phyloP scores from a whole-genome alignment of 1,139 yeast species.

The Debaryomycetaceae sp. region DNA sequence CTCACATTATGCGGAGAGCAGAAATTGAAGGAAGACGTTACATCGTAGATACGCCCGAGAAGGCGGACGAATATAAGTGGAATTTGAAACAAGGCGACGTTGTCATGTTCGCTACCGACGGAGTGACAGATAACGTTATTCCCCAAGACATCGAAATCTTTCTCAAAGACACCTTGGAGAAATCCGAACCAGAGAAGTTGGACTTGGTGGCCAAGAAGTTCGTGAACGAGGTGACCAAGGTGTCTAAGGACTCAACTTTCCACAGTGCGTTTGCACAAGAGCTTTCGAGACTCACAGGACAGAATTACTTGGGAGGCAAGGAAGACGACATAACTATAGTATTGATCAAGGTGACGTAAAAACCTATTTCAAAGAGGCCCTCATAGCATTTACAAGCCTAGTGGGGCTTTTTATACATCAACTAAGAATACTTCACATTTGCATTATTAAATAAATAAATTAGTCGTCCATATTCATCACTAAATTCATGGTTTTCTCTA shows the following conservation, averaged over 20 bases:
- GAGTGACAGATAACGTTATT: conserved; percentile 82
- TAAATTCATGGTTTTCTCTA: conserved; percentile 39
- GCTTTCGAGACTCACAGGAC: conserved; percentile 64
- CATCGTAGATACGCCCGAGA: conserved; percentile 53
- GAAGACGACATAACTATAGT: conserved; percentile 92
- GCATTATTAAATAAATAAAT: conserved; percentile 1
- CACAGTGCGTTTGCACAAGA: conserved; percentile 90
- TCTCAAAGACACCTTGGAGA: conserved; percentile 42
- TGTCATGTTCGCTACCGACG: conserved; percentile 87
- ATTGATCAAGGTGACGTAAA: conserved; percentile 50
- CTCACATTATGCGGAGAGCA: conserved; percentile 53
- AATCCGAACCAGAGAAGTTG: conserved; percentile 17
- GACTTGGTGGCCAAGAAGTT: conserved; percentile 50
- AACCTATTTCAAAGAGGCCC: no score
- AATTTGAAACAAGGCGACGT: conserved; percentile 65
- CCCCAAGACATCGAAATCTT: conserved; percentile 68
- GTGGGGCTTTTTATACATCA: neutral
- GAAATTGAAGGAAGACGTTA: conserved; percentile 55
- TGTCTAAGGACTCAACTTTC: conserved; percentile 68
- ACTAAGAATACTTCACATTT: neutral
- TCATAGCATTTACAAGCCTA: neutral
- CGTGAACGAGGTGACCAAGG: conserved; percentile 63
- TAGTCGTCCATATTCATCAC: conserved; percentile 36
- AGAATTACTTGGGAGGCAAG: conserved; percentile 81
- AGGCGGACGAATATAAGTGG: conserved; percentile 49